Percentiles rank a stretch among this genome's conserved stretches.
These are phyloP conservation scores for Leccinum proliferum DNA, from an alignment of 1,284 basidiomycete genomes.

Conservation along the genomic window DNA sequence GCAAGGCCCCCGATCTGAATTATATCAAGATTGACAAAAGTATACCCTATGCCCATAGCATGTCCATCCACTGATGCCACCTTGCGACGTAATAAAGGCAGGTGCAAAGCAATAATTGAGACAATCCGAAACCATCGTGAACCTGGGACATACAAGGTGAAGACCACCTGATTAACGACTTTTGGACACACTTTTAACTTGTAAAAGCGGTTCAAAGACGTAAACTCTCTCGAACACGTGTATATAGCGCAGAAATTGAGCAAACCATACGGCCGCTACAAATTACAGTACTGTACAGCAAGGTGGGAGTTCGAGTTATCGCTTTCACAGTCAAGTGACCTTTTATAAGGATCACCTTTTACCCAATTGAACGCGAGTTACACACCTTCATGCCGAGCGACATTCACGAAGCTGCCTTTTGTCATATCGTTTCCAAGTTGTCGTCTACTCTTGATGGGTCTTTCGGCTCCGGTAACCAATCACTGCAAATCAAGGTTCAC, in stretches of 20 bases:
- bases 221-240: not conserved
- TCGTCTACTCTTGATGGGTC: not conserved
- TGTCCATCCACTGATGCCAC: not conserved
- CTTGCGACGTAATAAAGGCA: not conserved
- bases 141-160: not conserved
- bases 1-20: not conserved
- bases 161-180: not conserved
- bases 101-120: not conserved
- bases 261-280: not conserved
- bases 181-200: not conserved
- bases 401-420: not conserved
- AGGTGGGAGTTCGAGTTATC: not conserved
- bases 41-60: not conserved
- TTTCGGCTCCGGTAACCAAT: not conserved
- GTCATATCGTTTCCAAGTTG: not conserved
- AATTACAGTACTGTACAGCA: not conserved
- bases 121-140: not conserved
- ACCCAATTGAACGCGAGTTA: not conserved
- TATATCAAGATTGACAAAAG: not conserved
- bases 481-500: not conserved
- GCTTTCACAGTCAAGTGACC: not conserved
- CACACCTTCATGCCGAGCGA: not conserved
- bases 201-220: not conserved
- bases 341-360: not conserved
- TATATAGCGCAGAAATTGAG: not conserved